These are phyloP conservation scores for Sclerotinia trifoliorum DNA, from an alignment of 2,329 filamentous ascomycete species.

Conservation along the genomic window DNA sequence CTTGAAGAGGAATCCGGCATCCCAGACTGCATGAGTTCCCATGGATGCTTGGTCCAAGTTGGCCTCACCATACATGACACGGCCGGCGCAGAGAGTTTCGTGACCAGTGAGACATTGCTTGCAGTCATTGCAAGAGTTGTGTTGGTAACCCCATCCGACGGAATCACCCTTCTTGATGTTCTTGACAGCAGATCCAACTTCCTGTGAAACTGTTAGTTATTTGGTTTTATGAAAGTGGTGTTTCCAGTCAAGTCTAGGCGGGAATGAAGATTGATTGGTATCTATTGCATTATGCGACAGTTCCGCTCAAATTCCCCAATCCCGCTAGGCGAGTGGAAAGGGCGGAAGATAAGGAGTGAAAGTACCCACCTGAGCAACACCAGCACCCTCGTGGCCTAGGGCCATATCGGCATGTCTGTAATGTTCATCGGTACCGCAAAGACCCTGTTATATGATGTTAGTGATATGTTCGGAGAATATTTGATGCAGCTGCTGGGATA, in stretches of 20 bases:
- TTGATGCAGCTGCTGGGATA: not conserved
- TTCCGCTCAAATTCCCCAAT: not conserved
- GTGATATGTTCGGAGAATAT: not conserved
- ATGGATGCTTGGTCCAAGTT: slow-evolving; percentile 51
- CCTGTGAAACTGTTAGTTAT: slow-evolving; percentile 17
- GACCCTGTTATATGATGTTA: slow-evolving; percentile 42
- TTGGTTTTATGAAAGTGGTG: not conserved
- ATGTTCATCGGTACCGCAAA: slow-evolving; percentile 61
- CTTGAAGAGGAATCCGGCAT: slow-evolving; percentile 43
- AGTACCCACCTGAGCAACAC: slow-evolving; percentile 42
- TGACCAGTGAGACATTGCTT: slow-evolving; percentile 46
- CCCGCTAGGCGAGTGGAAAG: slow-evolving; percentile 15
- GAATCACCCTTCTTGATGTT: slow-evolving; percentile 46
- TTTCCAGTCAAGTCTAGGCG: slow-evolving; percentile 18
- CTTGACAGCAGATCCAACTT: slow-evolving; percentile 45
- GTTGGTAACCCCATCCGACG: slow-evolving; percentile 49
- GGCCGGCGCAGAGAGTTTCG: slow-evolving; percentile 46
- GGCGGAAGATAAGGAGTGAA: not conserved
- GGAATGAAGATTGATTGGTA: not conserved
- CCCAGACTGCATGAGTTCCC: slow-evolving; percentile 43
- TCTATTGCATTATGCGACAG: not conserved
- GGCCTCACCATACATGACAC: slow-evolving; percentile 44
- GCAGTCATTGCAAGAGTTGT: slow-evolving; percentile 46
- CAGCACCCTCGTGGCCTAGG: slow-evolving; percentile 53
- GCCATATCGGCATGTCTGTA: slow-evolving; percentile 42